Evolutionary conservation across 139 green algal species (phyloP), one percentile per base, ranked within the genome.

Genomic region (Coccomyxa sp.): DNA sequence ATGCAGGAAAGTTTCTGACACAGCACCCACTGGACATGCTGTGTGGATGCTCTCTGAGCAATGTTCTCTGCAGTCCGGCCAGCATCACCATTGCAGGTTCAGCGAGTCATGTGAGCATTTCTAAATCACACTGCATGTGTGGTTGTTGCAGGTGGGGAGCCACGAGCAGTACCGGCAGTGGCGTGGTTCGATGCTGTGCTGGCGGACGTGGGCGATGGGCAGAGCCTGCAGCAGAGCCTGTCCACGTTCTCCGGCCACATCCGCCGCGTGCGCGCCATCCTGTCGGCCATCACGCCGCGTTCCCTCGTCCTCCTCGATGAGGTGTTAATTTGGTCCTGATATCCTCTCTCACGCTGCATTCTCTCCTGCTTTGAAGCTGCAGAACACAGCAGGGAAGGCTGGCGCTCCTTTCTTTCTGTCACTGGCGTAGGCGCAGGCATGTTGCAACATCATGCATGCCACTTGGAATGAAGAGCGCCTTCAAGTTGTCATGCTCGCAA

Each of bases 271-370:
- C 63, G 82, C n/a, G 81, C 81, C 75, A 87, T 93, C 32, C 79
- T 94, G 45, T 57, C 74, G 0, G 84, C 85, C 15, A 67, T 81
- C 28, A 88, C 84, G 0, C 59, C 66, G 0, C 13, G 38, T 17
- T 91, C 88, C n/a, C 87, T 97, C 15, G 94, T 96, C 30, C 86
- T 97, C 10, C 82, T 97, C 32, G 94, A 97, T 74, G 94, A 97
- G 87, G 83, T 97, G 51, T 89, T 90, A 58, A 87, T 66, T 58
- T 9, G 1, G 31, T 79, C 38, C 38, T 7, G 3, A 51, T 51
- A 3, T 51, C 38, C 38, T 51, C 38, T 27, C 7, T 51, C 7
- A n/a, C n/a, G n/a, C n/a, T n/a, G n/a, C n/a, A n/a, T n/a, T n/a
- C n/a, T n/a, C n/a, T n/a, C n/a, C n/a, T n/a, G n/a, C n/a, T n/a